These are phyloP conservation scores for Berberis vulgaris DNA, from an alignment of 164 flowering plant species.

Conservation along the genomic window DNA sequence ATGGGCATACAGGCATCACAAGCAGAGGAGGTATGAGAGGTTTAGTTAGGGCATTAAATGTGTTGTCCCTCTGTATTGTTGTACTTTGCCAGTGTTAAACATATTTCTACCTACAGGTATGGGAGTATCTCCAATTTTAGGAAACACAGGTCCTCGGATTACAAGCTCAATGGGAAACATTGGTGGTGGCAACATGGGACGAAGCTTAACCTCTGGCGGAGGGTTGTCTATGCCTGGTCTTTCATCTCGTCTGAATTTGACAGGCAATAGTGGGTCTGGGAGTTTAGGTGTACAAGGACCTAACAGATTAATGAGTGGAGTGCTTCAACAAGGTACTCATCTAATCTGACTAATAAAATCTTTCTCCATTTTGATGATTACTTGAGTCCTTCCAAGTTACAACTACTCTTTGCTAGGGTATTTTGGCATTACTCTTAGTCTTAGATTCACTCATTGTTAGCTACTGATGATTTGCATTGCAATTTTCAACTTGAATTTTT, in stretches of 20 bases:
- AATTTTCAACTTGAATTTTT: too few relatives aligned
- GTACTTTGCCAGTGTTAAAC: constrained; percentile 20
- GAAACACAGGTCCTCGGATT: constrained; percentile 65
- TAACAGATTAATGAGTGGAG: constrained; percentile 60
- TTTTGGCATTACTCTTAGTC: too few relatives aligned
- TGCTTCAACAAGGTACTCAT: constrained; percentile 62
- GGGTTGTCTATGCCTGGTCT: constrained; percentile 70
- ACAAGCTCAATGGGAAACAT: constrained; percentile 73
- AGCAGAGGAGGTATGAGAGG: constrained; percentile 73
- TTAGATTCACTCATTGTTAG: too few relatives aligned
- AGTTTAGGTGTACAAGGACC: constrained; percentile 52
- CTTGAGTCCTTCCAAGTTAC: too few relatives aligned
- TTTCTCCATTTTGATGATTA: neutral
- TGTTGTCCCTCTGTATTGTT: constrained; percentile 13
- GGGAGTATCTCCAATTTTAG: constrained; percentile 63
- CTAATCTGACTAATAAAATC: neutral
- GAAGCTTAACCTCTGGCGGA: constrained; percentile 63
- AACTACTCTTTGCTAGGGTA: too few relatives aligned
- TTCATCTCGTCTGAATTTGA: constrained; percentile 66
- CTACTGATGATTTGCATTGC: too few relatives aligned
- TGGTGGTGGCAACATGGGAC: constrained; percentile 63
- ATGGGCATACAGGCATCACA: constrained; percentile 65
- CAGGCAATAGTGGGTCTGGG: constrained; percentile 58
- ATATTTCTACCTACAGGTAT: constrained; percentile 59
- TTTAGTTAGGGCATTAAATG: constrained; percentile 51